Conservation (phyloP, 306 rosid genomes). For the Aeschynomene evenia region DNA sequence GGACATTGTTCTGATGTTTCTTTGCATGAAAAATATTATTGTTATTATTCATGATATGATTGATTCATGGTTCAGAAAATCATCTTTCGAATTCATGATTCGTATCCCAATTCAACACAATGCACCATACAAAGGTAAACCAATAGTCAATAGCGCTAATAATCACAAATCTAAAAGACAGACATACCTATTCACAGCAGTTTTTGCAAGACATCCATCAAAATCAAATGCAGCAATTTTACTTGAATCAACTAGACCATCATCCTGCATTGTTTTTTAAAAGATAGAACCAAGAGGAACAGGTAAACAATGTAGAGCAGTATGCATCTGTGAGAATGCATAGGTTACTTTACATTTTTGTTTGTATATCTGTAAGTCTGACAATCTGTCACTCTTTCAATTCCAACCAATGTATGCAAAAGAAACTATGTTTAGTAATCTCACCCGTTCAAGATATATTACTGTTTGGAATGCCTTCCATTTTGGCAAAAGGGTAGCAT, state of each 20-base stretch:
- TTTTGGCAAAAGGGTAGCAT: conserved; percentile 70
- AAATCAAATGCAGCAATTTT: conserved; percentile 99
- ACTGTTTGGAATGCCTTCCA: conserved; percentile 91
- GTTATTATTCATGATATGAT: too few relatives aligned
- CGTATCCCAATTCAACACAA: too few relatives aligned
- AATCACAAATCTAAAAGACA: conserved; percentile 4
- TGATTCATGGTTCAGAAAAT: too few relatives aligned
- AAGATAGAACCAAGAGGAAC: background rate
- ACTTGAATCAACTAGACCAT: conserved; percentile 68
- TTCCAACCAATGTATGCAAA: conserved; percentile 27
- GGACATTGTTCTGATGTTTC: too few relatives aligned
- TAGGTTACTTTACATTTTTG: background rate
- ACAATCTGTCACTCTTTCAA: background rate
- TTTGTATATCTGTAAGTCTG: background rate
- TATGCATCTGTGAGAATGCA: background rate
- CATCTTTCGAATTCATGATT: too few relatives aligned
- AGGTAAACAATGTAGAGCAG: conserved; percentile 2
- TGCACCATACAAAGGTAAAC: too few relatives aligned
- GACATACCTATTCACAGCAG: conserved; percentile 59
- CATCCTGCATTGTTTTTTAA: conserved; percentile 61
- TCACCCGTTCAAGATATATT: conserved; percentile 86
- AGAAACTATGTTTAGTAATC: conserved; percentile 6
- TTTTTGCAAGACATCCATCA: conserved; percentile 90
- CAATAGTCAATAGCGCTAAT: background rate
- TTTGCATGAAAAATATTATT: too few relatives aligned